phyloP scores from a whole-genome alignment of 2,329 filamentous ascomycete species.

The Microdochium trichocladiopsis region DNA sequence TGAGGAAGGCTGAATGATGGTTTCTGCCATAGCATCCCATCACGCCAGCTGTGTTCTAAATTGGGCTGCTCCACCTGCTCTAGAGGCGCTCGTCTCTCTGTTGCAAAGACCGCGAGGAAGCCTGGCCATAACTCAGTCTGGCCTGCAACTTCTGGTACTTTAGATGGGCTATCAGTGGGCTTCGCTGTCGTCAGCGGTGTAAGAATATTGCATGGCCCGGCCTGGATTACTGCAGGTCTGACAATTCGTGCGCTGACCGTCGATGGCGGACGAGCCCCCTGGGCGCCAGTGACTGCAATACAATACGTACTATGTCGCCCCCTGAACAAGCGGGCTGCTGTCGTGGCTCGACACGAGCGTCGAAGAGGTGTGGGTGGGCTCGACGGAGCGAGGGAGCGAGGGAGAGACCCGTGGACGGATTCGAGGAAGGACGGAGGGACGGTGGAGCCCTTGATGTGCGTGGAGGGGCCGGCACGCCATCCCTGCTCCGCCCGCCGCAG shows the following conservation, averaged over 20 bases:
- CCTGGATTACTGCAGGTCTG: background rate
- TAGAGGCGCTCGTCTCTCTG: too few relatives aligned
- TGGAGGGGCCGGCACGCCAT: background rate
- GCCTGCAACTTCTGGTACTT: too few relatives aligned
- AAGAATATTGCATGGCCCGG: background rate
- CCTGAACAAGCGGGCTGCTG: background rate
- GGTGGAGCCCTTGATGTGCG: background rate
- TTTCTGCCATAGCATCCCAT: too few relatives aligned
- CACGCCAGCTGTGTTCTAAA: too few relatives aligned
- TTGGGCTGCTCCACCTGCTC: too few relatives aligned
- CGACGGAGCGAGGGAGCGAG: background rate
- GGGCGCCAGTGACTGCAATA: too few relatives aligned
- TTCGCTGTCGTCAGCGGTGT: background rate
- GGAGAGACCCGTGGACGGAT: background rate
- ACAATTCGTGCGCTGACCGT: background rate
- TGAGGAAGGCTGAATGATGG: too few relatives aligned
- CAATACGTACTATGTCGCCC: too few relatives aligned
- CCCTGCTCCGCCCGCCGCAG: background rate
- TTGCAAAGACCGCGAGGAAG: too few relatives aligned
- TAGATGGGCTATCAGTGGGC: background rate
- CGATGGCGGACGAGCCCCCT: background rate
- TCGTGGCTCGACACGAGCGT: background rate
- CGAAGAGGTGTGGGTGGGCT: background rate
- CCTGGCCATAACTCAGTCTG: too few relatives aligned
- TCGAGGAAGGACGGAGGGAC: background rate